Conservation (phyloP, 2,329 filamentous ascomycete species). For the Colletotrichum sublineola region DNA sequence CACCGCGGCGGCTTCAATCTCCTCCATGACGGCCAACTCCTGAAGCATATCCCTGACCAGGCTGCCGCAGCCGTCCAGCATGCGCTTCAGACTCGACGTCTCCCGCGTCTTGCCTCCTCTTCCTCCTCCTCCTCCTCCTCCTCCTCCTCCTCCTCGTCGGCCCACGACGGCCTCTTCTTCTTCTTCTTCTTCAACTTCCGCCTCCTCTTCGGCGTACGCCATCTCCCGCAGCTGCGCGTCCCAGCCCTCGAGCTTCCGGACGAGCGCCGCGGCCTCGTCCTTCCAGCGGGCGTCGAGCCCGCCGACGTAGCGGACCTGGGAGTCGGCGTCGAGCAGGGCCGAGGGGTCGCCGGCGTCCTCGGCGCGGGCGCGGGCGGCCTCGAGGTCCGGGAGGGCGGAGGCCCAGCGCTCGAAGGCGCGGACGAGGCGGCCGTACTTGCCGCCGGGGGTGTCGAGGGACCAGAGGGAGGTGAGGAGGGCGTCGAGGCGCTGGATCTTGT, state of each 20-base stretch:
- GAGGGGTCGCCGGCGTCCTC: constrained; percentile 49
- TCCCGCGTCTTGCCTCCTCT: constrained; percentile 38
- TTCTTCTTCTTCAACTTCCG: constrained; percentile 45
- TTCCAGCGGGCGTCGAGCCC: constrained; percentile 71
- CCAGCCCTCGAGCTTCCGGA: constrained; percentile 69
- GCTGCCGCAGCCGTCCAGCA: constrained; percentile 61
- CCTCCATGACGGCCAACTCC: constrained; percentile 73
- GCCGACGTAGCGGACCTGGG: constrained; percentile 63
- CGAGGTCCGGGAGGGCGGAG: constrained; percentile 60
- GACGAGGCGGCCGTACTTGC: constrained; percentile 68
- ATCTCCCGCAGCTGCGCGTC: constrained; percentile 62
- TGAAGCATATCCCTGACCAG: constrained; percentile 71
- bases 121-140: constrained; percentile 32
- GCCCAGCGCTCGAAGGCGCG: constrained; percentile 73
- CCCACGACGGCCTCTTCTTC: constrained; percentile 36
- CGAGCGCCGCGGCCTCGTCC: constrained; percentile 66
- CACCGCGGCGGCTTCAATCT: constrained; percentile 70
- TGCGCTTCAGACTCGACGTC: constrained; percentile 58
- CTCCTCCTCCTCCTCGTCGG: constrained; percentile 35
- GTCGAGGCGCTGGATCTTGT: constrained; percentile 70
- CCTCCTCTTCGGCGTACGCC: constrained; percentile 46
- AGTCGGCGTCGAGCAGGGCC: constrained; percentile 50
- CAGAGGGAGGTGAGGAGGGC: constrained; percentile 69
- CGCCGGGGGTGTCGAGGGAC: constrained; percentile 67
- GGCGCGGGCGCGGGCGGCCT: constrained; percentile 57